phyloP scores from a whole-genome alignment of 1,139 yeast genomes.

The Debaryomyces psychrophilus region DNA sequence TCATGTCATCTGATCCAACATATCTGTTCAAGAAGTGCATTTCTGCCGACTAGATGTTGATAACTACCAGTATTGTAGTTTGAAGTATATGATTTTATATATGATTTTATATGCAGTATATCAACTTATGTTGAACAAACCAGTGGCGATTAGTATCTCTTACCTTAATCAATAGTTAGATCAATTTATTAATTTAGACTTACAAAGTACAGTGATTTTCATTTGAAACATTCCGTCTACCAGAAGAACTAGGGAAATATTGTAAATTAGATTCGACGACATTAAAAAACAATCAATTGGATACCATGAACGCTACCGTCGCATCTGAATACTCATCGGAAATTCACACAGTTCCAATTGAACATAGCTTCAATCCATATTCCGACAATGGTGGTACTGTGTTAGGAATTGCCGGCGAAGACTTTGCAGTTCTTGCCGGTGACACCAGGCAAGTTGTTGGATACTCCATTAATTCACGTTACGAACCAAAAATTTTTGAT shows the following conservation, averaged over 20 bases:
- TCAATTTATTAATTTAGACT: background rate
- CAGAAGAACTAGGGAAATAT: background rate
- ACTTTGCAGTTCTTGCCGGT: conserved; percentile 95
- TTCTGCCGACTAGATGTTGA: background rate
- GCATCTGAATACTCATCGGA: conserved; percentile 65
- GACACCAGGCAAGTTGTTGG: conserved; percentile 97
- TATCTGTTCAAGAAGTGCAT: no score
- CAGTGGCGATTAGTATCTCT: conserved; percentile 8
- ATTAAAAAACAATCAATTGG: conserved; percentile 2
- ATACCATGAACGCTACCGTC: conserved; percentile 42
- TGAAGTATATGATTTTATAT: background rate
- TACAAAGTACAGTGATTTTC: conserved; percentile 2
- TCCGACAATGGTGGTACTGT: conserved; percentile 98
- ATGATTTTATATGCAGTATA: background rate
- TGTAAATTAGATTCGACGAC: background rate
- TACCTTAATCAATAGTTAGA: background rate
- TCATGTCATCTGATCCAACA: no score
- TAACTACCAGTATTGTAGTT: background rate
- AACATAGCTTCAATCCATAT: conserved; percentile 94
- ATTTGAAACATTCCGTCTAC: conserved; percentile 1
- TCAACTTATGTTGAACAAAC: background rate
- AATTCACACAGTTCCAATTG: conserved; percentile 66
- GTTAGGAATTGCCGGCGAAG: conserved; percentile 96
- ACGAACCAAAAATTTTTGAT: conserved; percentile 86
- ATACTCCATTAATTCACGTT: conserved; percentile 89